phyloP scores from a whole-genome alignment of 1,284 basidiomycete species.

The Ceratobasidium sp. region DNA sequence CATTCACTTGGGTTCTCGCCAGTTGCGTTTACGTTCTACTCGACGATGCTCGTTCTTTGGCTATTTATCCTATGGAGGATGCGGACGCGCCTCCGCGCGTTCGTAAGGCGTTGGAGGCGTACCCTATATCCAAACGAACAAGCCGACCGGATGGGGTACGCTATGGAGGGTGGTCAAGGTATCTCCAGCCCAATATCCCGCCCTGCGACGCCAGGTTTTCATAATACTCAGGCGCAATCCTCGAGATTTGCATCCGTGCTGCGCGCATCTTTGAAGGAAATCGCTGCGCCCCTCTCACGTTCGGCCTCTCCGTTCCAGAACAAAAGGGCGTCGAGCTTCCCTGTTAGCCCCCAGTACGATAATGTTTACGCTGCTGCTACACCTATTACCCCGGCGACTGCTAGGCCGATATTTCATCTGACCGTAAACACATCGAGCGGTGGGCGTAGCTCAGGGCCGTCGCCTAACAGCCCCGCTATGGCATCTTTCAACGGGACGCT shows the following conservation, averaged over 20 bases:
- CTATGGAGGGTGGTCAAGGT: constrained; percentile 42
- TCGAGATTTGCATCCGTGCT: constrained; percentile 37
- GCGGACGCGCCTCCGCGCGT: constrained; percentile 48
- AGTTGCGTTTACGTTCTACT: constrained; percentile 67
- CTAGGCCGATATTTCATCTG: constrained; percentile 27
- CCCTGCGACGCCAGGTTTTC: constrained; percentile 38
- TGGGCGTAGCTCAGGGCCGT: constrained; percentile 35
- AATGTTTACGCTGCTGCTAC: constrained; percentile 6
- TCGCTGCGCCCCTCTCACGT: constrained; percentile 27
- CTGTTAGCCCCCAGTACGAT: constrained; percentile 23
- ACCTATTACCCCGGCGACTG: constrained; percentile 19
- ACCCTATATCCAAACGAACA: constrained; percentile 42
- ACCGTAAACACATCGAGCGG: constrained; percentile 31
- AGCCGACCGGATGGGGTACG: constrained; percentile 41
- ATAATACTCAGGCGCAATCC: constrained; percentile 29
- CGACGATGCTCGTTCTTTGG: constrained; percentile 22
- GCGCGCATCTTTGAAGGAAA: constrained; percentile 39
- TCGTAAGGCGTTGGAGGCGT: constrained; percentile 39
- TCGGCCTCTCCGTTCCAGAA: constrained; percentile 43
- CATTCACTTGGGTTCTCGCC: constrained; percentile 76
- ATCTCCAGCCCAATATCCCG: constrained; percentile 36
- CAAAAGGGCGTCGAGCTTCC: constrained; percentile 39
- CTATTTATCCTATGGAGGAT: constrained; percentile 43
- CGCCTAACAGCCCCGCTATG: constrained; percentile 35
- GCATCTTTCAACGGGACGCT: constrained; percentile 12